phyloP scores from a whole-genome alignment of 2,329 filamentous ascomycete species.

The Westerdykella sp. region DNA sequence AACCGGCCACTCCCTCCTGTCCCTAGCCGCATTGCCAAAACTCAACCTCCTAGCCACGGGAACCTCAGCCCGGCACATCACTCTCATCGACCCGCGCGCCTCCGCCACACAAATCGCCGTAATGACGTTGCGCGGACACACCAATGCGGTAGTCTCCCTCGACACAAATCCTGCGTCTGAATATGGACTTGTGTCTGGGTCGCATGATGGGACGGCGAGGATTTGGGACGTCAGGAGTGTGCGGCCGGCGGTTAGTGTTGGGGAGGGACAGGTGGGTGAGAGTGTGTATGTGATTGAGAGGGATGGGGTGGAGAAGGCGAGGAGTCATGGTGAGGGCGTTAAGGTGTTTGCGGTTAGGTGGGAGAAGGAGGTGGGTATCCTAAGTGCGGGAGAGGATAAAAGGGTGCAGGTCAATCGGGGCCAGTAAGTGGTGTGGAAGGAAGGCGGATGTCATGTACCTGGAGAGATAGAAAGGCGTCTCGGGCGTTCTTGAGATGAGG shows the following conservation, averaged over 20 bases:
- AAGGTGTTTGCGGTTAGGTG: conserved; percentile 89
- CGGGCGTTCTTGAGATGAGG: background rate
- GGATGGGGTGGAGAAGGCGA: conserved; percentile 57
- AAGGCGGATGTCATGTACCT: conserved; percentile 1
- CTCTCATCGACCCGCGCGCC: conserved; percentile 82
- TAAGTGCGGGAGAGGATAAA: conserved; percentile 90
- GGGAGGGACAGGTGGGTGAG: conserved; percentile 53
- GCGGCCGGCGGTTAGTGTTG: conserved; percentile 49
- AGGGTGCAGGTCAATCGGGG: conserved; percentile 75
- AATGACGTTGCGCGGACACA: conserved; percentile 87
- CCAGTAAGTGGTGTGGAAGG: conserved; percentile 12
- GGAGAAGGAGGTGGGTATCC: conserved; percentile 80
- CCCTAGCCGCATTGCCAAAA: conserved; percentile 65
- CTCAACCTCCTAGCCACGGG: conserved; percentile 64
- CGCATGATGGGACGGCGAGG: conserved; percentile 84
- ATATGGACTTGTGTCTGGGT: conserved; percentile 81
- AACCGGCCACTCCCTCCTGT: conserved; percentile 77
- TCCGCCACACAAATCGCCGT: conserved; percentile 70
- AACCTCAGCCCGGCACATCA: conserved; percentile 79
- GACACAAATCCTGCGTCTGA: conserved; percentile 59
- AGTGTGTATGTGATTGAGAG: conserved; percentile 72
- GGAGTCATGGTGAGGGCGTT: conserved; percentile 68
- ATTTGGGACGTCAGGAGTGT: conserved; percentile 87
- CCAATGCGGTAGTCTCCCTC: conserved; percentile 62
- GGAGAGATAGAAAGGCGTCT: conserved; percentile 1